Evolutionary conservation across 495 filamentous ascomycete species (phyloP).

Genomic region (Penicillium goetzii): DNA sequence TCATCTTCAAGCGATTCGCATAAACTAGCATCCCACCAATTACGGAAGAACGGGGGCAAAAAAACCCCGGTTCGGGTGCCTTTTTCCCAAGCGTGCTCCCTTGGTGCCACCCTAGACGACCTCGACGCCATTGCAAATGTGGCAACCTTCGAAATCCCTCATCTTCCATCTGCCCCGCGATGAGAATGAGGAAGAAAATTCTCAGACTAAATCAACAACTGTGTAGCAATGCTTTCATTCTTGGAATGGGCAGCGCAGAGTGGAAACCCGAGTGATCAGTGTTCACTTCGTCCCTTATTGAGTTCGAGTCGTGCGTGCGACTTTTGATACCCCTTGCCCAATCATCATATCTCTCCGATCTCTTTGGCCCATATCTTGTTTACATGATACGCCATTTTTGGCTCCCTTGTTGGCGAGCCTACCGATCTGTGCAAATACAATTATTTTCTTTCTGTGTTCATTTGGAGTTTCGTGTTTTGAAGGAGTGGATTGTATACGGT

Average conservation of each 20-base stretch:
- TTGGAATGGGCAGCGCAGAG: conserved; percentile 15
- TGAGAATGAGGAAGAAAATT: conserved; percentile 8
- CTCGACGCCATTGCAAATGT: conserved; percentile 1
- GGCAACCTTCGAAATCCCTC: conserved; percentile 7
- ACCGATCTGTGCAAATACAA: conserved; percentile 26
- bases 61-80: not conserved
- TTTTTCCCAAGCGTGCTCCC: not conserved
- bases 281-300: conserved; percentile 20
- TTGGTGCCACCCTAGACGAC: not conserved
- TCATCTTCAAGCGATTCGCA: conserved; percentile 96
- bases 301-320: conserved; percentile 31
- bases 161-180: not conserved
- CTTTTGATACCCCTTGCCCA: conserved; percentile 48
- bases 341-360: conserved; percentile 19
- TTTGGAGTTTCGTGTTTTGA: conserved; percentile 13
- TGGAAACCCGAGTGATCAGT: conserved; percentile 19
- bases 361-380: conserved; percentile 21
- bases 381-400: conserved; percentile 14
- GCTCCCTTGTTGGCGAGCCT: conserved; percentile 5
- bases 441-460: conserved; percentile 9
- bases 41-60: not conserved
- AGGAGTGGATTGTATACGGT: conserved; percentile 13
- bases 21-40: conserved; percentile 38
- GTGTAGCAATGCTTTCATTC: not conserved
- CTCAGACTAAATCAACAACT: conserved; percentile 8